phyloP scores from a whole-genome alignment of 768 basidiomycete genomes.

The Coprinopsis marcescibilis region DNA sequence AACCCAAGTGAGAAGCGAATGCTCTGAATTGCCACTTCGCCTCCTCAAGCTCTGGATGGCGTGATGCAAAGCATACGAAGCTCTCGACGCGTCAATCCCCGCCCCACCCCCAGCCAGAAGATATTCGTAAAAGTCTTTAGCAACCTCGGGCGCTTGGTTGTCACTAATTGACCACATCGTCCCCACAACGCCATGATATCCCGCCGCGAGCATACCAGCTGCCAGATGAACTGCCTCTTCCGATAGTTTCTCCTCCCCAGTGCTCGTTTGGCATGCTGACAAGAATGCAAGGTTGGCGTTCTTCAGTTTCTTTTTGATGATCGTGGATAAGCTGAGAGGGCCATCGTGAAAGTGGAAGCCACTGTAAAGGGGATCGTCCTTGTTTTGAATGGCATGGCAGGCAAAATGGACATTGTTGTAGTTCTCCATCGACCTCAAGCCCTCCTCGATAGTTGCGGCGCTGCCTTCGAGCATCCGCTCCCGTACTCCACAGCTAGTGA shows the following conservation, averaged over 20 bases:
- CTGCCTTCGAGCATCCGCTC: neutral
- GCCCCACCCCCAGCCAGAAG: neutral
- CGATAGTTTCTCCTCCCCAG: slow-evolving; percentile 3
- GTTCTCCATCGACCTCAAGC: neutral
- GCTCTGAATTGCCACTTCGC: neutral
- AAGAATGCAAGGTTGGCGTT: slow-evolving; percentile 1
- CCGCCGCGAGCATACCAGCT: slow-evolving; percentile 5
- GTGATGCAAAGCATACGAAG: neutral
- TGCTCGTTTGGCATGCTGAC: slow-evolving; percentile 6
- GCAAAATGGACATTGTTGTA: slow-evolving; percentile 3
- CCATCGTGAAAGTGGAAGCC: slow-evolving; percentile 1
- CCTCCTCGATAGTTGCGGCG: neutral
- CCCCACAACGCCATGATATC: slow-evolving; percentile 2
- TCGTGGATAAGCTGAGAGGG: neutral
- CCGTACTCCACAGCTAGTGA: neutral
- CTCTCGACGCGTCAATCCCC: neutral
- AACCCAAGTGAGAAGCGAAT: slow-evolving; percentile 3
- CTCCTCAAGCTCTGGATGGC: neutral
- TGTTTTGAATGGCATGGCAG: slow-evolving; percentile 1
- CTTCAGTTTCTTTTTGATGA: slow-evolving; percentile 3
- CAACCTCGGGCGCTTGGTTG: neutral
- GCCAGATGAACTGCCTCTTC: slow-evolving; percentile 5
- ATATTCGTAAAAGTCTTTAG: neutral
- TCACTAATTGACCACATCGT: slow-evolving; percentile 7
- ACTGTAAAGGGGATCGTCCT: slow-evolving; percentile 1